A percentile compares a stretch with the other conserved stretches of the same genome.
These are phyloP conservation scores for Periconia sp. DNA, from an alignment of 2,329 filamentous ascomycete genomes.

Conservation along the genomic window DNA sequence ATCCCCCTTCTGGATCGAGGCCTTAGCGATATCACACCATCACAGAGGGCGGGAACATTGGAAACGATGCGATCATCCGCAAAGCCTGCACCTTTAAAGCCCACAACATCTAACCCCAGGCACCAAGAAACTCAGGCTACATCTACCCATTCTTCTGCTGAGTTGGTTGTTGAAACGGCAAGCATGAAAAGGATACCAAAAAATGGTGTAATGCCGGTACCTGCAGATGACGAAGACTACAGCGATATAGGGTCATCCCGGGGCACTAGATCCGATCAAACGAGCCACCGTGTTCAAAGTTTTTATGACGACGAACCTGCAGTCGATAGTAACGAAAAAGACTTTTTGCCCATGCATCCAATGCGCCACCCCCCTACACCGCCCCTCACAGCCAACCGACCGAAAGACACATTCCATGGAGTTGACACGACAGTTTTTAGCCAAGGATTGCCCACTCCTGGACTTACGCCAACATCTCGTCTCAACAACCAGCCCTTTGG, in stretches of 20 bases:
- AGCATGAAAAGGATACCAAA: conserved; percentile 52
- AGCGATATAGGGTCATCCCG: conserved; percentile 57
- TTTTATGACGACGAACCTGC: conserved; percentile 53
- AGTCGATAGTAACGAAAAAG: conserved; percentile 33
- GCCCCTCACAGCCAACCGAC: conserved; percentile 43
- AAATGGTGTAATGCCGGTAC: conserved; percentile 45
- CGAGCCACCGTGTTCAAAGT: conserved; percentile 46
- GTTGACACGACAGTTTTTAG: conserved; percentile 35
- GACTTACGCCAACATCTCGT: conserved; percentile 38
- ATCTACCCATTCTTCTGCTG: conserved; percentile 53
- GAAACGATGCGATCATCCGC: conserved; percentile 54
- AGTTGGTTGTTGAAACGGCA: conserved; percentile 54
- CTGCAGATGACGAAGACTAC: conserved; percentile 50
- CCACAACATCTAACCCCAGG: conserved; percentile 16
- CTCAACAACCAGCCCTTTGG: conserved; percentile 28
- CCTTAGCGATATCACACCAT: conserved; percentile 30
- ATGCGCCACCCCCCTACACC: conserved; percentile 47
- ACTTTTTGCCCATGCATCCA: conserved; percentile 31
- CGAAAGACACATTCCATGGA: conserved; percentile 22
- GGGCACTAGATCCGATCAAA: conserved; percentile 45
- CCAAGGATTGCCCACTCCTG: conserved; percentile 40
- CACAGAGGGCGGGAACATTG: conserved; percentile 31
- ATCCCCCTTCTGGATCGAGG: conserved; percentile 75
- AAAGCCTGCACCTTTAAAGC: conserved; percentile 35
- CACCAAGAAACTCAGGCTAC: conserved; percentile 15